A percentile compares a stretch with the other conserved stretches of the same genome.
Evolutionary conservation across 306 rosid species (phyloP).

Genomic region (Ormosia semicastrata): DNA sequence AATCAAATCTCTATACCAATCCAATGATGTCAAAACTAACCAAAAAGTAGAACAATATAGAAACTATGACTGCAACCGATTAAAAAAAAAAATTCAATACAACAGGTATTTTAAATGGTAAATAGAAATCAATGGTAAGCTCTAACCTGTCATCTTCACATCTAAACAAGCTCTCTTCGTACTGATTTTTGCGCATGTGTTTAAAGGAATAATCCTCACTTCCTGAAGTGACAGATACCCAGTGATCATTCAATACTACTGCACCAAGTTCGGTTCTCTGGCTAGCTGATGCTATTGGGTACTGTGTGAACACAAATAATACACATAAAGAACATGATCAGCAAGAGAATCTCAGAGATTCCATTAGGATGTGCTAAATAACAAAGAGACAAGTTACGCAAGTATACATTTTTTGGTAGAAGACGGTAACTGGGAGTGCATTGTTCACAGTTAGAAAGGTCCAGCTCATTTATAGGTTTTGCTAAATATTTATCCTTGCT

Average conservation of each 20-base stretch:
- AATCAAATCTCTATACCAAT: conserved; percentile 16
- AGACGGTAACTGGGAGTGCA: conserved; percentile 97
- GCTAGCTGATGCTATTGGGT: conserved; percentile 80
- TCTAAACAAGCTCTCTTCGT: conserved; percentile 95
- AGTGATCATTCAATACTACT: conserved; percentile 85
- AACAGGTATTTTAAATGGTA: neutral
- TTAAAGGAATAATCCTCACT: conserved; percentile 99
- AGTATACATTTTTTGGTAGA: conserved; percentile 78
- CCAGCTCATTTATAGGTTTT: conserved; percentile 95
- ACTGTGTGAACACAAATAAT: conserved; percentile 49
- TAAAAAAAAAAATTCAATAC: neutral
- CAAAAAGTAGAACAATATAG: conserved; percentile 13
- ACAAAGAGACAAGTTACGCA: conserved; percentile 14
- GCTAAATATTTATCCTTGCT: conserved; percentile 84
- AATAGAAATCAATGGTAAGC: conserved; percentile 11
- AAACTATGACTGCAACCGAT: neutral
- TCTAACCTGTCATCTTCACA: conserved; percentile 98
- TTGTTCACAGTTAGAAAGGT: conserved; percentile 91
- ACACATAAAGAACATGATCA: conserved; percentile 12
- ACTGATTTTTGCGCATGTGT: conserved; percentile 99
- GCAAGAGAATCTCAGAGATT: conserved; percentile 18
- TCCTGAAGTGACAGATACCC: conserved; percentile 99
- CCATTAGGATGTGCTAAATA: conserved; percentile 8
- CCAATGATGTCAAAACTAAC: conserved; percentile 13
- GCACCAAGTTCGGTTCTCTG: conserved; percentile 84